A percentile compares a stretch with the other conserved stretches of the same genome.
phyloP scores from a whole-genome alignment of 2,329 filamentous ascomycete species.

The Amauroascus niger region DNA sequence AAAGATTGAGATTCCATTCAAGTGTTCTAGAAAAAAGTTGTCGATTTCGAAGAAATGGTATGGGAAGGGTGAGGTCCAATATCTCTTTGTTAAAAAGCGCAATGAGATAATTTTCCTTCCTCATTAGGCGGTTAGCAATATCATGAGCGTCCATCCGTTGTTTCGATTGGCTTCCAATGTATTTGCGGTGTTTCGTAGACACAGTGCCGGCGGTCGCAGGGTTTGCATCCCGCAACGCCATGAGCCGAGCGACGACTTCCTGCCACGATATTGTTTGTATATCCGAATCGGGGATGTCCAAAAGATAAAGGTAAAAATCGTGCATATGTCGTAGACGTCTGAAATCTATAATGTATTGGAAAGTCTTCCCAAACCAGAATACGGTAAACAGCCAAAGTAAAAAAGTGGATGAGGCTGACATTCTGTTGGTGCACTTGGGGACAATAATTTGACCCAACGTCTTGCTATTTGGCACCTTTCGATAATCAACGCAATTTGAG shows the following conservation, averaged over 20 bases:
- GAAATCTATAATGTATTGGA: slow-evolving; percentile 64
- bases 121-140: slow-evolving; percentile 94
- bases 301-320: slow-evolving; percentile 73
- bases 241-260: slow-evolving; percentile 74
- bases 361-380: slow-evolving; percentile 72
- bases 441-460: slow-evolving; percentile 53
- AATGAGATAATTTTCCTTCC: slow-evolving; percentile 92
- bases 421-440: slow-evolving; percentile 62
- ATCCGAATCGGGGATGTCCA: slow-evolving; percentile 73
- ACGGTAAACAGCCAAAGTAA: slow-evolving; percentile 76
- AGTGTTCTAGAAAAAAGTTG: slow-evolving; percentile 83
- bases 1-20: slow-evolving; percentile 84
- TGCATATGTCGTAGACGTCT: slow-evolving; percentile 66
- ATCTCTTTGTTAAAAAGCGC: slow-evolving; percentile 96
- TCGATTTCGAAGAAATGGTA: slow-evolving; percentile 70
- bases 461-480: slow-evolving; percentile 57
- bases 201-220: slow-evolving; percentile 63
- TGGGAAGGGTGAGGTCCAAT: slow-evolving; percentile 70
- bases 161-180: slow-evolving; percentile 75
- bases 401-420: slow-evolving; percentile 67
- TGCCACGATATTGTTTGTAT: slow-evolving; percentile 96
- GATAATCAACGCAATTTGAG: slow-evolving; percentile 76
- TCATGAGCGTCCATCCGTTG: slow-evolving; percentile 92
- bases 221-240: slow-evolving; percentile 74
- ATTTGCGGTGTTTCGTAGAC: slow-evolving; percentile 49